phyloP scores from a whole-genome alignment of 208 protist genomes.

The Trypanosoma melophagium region DNA sequence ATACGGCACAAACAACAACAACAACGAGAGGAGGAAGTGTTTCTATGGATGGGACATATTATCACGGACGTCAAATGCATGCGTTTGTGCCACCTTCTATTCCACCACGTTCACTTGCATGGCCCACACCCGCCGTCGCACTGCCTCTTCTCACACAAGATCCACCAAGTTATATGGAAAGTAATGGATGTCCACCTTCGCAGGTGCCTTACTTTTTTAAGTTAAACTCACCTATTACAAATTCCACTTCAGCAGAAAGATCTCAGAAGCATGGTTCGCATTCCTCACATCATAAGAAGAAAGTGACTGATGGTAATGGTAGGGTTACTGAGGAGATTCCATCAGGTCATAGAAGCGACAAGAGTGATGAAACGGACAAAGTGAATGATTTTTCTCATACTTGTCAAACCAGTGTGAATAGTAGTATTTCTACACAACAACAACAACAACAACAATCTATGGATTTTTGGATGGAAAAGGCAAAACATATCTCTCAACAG shows the following conservation, averaged over 20 bases:
- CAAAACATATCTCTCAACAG: not conserved
- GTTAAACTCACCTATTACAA: no score
- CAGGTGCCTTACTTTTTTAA: no score
- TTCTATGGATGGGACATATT: constrained; percentile 7
- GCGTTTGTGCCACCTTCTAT: not conserved
- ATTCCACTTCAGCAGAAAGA: no score
- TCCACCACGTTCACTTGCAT: constrained; percentile 6
- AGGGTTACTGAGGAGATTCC: not conserved
- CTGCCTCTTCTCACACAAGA: not conserved
- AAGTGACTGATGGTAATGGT: not conserved
- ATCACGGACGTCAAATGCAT: constrained; percentile 9
- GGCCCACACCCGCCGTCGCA: not conserved
- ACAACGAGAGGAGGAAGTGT: no score
- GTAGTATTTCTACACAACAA: constrained; percentile 3
- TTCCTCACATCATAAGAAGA: not conserved
- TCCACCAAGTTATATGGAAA: not conserved
- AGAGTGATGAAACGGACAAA: not conserved
- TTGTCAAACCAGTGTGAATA: not conserved
- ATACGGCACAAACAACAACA: not conserved
- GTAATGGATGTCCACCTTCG: not conserved
- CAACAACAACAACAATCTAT: not conserved
- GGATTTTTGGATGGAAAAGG: not conserved
- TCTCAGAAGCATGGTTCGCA: not conserved
- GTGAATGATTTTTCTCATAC: not conserved
- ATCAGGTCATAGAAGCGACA: not conserved